Conservation (phyloP, 495 filamentous ascomycete species). For the Talaromyces thailandensis region DNA sequence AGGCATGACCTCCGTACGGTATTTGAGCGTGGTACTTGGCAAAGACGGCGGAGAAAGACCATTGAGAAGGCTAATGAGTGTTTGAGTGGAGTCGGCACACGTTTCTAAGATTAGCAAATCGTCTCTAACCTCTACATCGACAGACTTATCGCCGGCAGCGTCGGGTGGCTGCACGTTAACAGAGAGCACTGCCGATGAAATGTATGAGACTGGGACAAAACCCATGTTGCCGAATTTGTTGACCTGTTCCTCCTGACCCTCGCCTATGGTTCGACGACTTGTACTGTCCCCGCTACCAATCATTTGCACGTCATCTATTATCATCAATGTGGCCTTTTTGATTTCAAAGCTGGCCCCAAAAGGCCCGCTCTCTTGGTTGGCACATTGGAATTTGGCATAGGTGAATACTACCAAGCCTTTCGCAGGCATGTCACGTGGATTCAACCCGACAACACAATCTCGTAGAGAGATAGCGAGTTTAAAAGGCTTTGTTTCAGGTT, state of each 20-base stretch:
- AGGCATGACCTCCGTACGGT: conserved; percentile 77
- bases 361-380: conserved; percentile 50
- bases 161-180: conserved; percentile 46
- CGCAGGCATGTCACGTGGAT: conserved; percentile 64
- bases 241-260: conserved; percentile 49
- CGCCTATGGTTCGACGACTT: conserved; percentile 35
- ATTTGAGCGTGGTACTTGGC: conserved; percentile 72
- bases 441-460: conserved; percentile 78
- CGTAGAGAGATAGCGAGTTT: conserved; percentile 65
- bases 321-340: conserved; percentile 68
- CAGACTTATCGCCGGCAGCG: conserved; percentile 47
- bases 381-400: conserved; percentile 57
- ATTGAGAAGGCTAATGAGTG: conserved; percentile 70
- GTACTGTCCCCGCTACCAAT: conserved; percentile 35
- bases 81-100: conserved; percentile 95
- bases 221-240: conserved; percentile 58
- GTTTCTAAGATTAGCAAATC: conserved; percentile 86
- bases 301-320: conserved; percentile 67
- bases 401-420: conserved; percentile 73
- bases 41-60: conserved; percentile 75
- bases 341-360: conserved; percentile 56
- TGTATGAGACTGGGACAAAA: conserved; percentile 74
- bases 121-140: conserved; percentile 75
- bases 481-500: conserved; percentile 34
- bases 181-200: conserved; percentile 65